These are phyloP conservation scores for Fragilariopsis cylindrus DNA, from an alignment of 108 stramenopile genomes.

Conservation along the genomic window DNA sequence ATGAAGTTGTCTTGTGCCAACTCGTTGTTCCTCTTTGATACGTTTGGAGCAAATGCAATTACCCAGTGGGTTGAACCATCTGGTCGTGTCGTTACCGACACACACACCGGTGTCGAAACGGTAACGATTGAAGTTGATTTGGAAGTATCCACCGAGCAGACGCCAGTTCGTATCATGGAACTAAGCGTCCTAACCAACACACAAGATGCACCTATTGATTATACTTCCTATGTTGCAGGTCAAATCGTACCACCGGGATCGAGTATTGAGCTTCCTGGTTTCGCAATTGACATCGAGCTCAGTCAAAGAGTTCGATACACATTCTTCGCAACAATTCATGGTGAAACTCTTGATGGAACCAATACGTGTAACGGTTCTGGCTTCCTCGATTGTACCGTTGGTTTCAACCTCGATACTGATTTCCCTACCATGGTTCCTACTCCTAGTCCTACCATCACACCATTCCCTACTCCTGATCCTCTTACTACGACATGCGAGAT, in stretches of 20 bases:
- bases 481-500: no score
- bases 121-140: background rate
- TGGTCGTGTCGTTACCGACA: slow-evolving; percentile 13
- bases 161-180: slow-evolving; percentile 7
- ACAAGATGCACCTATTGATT: slow-evolving; percentile 6
- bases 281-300: slow-evolving; percentile 3
- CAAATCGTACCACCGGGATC: background rate
- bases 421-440: slow-evolving; percentile 18
- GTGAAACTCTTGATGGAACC: slow-evolving; percentile 12
- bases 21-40: slow-evolving; percentile 26
- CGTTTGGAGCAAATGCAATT: slow-evolving; percentile 33
- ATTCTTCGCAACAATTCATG: slow-evolving; percentile 19
- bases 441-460: no score
- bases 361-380: background rate
- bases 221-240: background rate
- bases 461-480: no score
- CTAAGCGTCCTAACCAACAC: background rate
- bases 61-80: slow-evolving; percentile 12
- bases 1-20: slow-evolving; percentile 39
- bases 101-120: background rate
- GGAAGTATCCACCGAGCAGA: background rate
- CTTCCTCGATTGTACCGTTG: background rate
- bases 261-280: background rate
- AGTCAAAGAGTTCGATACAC: slow-evolving; percentile 10
- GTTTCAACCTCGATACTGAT: slow-evolving; percentile 4